Base-by-base conservation (phyloP, 2,329 filamentous ascomycete species). In the Penicillium expansum region DNA sequence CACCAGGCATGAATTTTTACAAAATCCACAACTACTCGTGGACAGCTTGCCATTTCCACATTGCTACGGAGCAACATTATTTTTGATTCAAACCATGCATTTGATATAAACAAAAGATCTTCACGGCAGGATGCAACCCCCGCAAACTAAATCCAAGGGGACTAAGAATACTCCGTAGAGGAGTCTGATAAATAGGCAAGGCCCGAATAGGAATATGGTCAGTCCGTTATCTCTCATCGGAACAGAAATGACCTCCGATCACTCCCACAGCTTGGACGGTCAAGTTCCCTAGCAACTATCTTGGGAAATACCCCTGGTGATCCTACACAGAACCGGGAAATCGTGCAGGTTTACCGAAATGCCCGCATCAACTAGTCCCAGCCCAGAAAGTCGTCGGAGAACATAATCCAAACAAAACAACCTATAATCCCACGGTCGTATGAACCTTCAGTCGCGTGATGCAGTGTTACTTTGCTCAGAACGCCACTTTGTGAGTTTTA, bases 391-490 rank as follows among this genome's bases (percentile, higher is more conserved):
- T 49, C 18, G 38, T 57, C 58, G 53, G 51, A 55, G 39, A 33
- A 43, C 20, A 44, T 49, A 10, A 37, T 55, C 33, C 29, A 38
- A 35, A 48, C 30, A 32, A 32, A 37, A 41, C 29, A 47, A 11
- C 53, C n/a, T 32, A 18, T 48, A 38, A 38, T 55, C 55, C 56
- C 44, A 59, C 56, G 50, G 59, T 59, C 18, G 57, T 53, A 60
- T 35, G 22, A 39, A 20, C 33, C 27, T 41, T 42, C 22, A 37
- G 30, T 38, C 32, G 30, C 33, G 38, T 43, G 42, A 52, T 55
- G 48, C 42, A 49, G 52, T 56, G 55, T 32, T 35, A 42, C 24
- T 33, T 42, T 4, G 2, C 6, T n/a, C 30, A 30, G 16, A 20
- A 22, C 13, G 1, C n/a, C 11, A 39, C 22, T 18, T 38, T 8